Base-by-base conservation (phyloP, 2,329 filamentous ascomycete genomes). In the Tricladium varicosporioides region DNA sequence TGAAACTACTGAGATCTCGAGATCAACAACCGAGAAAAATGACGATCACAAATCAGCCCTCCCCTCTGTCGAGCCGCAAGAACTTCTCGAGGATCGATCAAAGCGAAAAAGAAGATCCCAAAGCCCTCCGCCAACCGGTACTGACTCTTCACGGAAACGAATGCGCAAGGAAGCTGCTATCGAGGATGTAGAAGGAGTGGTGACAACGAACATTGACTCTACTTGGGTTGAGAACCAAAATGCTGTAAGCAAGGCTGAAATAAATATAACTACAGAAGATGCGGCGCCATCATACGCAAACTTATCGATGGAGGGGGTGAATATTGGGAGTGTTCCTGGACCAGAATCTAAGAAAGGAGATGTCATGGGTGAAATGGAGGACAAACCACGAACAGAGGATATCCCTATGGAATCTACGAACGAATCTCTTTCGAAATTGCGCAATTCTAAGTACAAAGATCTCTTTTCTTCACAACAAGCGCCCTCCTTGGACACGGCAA, bases 31-130 rank as follows among this genome's bases (percentile, higher is more conserved):
- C 57, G 18, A 54, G 40, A 51, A 53, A 22, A 45, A 40, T n/a
- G 62, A 66, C 13, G 48, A 33, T 4, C 52, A 61, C 36, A 45
- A 48, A 31, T 57, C 63, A 2, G 42, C 57, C 8, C 43, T 64
- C 1, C 58, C 69, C 5, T 63, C 67, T 9, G 62, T 68, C 11
- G 71, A 71, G 40, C 60, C 66, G n/a, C 61, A 63, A 27, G 66
- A 68, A 65, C 63, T 73, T 43, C 64, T 74, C 33, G 78, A 82
- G 60, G 84, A 86, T 63, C 75, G 75, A 43, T 82, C 82, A 64
- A 89, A 87, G 71, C 79, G 86, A 60, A 89, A 88, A 71, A 82
- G 85, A 64, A 79, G 85, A 64, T 89, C 85, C 45, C 76, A 78
- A 55, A 88, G 80, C 56, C 86, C 86, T 36, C 75, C 80, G 16